Conservation (phyloP, 352 stramenopile genomes). For the Phytophthora syringae region DNA sequence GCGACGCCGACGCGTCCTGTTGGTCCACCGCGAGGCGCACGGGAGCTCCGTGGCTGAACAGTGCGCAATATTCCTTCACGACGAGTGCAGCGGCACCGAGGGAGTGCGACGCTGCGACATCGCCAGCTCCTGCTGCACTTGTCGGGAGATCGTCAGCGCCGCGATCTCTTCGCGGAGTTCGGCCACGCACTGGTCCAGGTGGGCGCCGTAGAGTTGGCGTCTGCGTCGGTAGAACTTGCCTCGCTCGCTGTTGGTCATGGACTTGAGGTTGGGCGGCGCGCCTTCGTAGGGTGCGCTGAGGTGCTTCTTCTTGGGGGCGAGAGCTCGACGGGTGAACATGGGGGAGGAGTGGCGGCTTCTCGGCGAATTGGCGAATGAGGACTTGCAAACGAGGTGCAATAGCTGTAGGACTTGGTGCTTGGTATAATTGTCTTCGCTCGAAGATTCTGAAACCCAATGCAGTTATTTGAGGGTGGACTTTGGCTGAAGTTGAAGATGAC, state of each 20-base stretch:
- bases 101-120: slow-evolving; percentile 24
- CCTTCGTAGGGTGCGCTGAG: slow-evolving; percentile 6
- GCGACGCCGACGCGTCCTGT: slow-evolving; percentile 10
- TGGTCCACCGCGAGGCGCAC: slow-evolving; percentile 41
- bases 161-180: slow-evolving; percentile 54
- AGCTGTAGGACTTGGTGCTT: no score
- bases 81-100: slow-evolving; percentile 28
- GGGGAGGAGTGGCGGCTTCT: not conserved
- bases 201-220: slow-evolving; percentile 50
- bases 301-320: not conserved
- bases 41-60: slow-evolving; percentile 50
- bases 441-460: no score
- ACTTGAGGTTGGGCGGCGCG: slow-evolving; percentile 33
- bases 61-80: slow-evolving; percentile 51
- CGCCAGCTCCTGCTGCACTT: slow-evolving; percentile 31
- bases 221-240: slow-evolving; percentile 60
- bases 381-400: not conserved
- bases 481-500: not conserved
- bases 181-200: slow-evolving; percentile 43
- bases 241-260: slow-evolving; percentile 67
- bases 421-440: not conserved
- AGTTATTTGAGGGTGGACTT: no score
- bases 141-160: slow-evolving; percentile 28
- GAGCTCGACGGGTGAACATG: not conserved
- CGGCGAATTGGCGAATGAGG: not conserved